These are phyloP conservation scores for Trametes pubescens DNA, from an alignment of 1,284 basidiomycete species.

Conservation along the genomic window DNA sequence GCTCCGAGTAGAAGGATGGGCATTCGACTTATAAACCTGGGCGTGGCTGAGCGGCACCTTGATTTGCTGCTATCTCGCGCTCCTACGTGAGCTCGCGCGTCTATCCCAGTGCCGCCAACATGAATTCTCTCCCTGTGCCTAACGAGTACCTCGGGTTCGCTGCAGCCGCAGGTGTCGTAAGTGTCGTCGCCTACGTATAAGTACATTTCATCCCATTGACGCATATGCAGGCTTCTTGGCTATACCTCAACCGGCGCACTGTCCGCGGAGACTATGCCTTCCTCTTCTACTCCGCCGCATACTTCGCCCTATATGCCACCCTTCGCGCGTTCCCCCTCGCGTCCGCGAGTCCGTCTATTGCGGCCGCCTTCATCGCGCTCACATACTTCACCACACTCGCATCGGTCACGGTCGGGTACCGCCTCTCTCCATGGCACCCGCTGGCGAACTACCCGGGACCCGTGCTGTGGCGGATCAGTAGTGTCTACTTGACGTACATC, in stretches of 20 bases:
- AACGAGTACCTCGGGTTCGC: background rate
- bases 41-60: no score
- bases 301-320: background rate
- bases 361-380: background rate
- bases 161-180: background rate
- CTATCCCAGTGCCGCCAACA: background rate
- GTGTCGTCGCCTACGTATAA: no score
- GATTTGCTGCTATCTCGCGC: background rate
- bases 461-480: slow-evolving; percentile 7
- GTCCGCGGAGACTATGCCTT: slow-evolving; percentile 7
- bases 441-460: slow-evolving; percentile 13
- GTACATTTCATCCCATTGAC: no score
- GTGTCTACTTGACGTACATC: slow-evolving; percentile 4
- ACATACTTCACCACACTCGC: slow-evolving; percentile 6
- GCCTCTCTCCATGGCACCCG: slow-evolving; percentile 20
- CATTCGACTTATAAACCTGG: no score
- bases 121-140: background rate
- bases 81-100: background rate
- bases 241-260: slow-evolving; percentile 1
- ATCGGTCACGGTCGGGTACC: slow-evolving; percentile 9
- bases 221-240: background rate
- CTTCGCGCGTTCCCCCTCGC: background rate
- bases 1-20: no score
- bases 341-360: background rate
- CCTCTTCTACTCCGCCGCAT: background rate